These are phyloP conservation scores for Phycomyces nitens DNA, from an alignment of 192 early-diverging fungal species.

Conservation along the genomic window DNA sequence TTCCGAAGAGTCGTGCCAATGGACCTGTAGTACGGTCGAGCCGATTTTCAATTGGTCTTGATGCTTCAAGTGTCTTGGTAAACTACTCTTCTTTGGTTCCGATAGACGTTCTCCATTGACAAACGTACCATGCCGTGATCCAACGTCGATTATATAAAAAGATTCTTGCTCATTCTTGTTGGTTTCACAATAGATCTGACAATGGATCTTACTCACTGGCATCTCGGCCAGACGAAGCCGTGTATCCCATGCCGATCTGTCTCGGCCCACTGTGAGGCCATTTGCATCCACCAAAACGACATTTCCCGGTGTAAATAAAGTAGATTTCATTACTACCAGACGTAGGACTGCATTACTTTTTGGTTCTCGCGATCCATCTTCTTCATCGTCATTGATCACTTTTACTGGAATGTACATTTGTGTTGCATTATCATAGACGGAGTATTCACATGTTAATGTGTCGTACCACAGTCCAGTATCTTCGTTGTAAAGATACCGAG, in stretches of 20 bases:
- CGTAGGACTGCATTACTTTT: conserved; percentile 44
- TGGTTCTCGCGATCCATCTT: conserved; percentile 26
- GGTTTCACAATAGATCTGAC: conserved; percentile 43
- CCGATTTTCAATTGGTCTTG: conserved; percentile 57
- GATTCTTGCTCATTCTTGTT: background rate
- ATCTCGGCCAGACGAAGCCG: conserved; percentile 64
- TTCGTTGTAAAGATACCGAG: conserved; percentile 44
- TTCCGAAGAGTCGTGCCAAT: conserved; percentile 50
- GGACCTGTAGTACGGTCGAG: conserved; percentile 54
- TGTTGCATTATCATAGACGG: conserved; percentile 48
- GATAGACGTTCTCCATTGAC: conserved; percentile 66
- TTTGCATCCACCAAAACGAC: conserved; percentile 52
- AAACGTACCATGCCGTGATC: conserved; percentile 77
- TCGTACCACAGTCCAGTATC: conserved; percentile 54
- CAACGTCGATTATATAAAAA: conserved; percentile 53
- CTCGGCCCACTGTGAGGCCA: conserved; percentile 60
- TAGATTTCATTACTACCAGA: conserved; percentile 58
- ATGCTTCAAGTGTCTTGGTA: conserved; percentile 54
- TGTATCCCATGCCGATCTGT: conserved; percentile 44
- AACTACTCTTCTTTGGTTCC: conserved; percentile 56
- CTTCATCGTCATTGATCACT: conserved; percentile 8
- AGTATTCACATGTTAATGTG: conserved; percentile 41
- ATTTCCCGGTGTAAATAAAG: conserved; percentile 35
- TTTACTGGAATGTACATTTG: conserved; percentile 50
- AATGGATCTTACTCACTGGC: conserved; percentile 61